Base-by-base conservation (phyloP, 805 yeast genomes). In the Kodamaea lidongshanica region DNA sequence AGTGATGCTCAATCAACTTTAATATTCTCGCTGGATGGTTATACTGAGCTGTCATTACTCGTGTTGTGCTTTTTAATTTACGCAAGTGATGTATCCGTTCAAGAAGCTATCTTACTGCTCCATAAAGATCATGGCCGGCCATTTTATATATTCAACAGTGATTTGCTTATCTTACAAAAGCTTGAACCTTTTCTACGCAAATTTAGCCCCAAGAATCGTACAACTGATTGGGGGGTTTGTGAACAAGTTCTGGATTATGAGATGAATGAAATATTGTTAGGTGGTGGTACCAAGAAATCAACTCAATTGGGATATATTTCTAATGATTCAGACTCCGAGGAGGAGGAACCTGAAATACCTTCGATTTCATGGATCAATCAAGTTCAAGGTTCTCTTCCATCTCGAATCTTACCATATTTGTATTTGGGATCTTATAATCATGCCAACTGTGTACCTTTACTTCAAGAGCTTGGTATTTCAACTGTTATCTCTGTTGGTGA, bases 401-500 rank as follows among this genome's bases (percentile, higher is more conserved):
- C 96, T 0, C 61, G 83, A 30, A 79, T 89, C 4, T 56, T 88
- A 31, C 83, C 89, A 1, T 88, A 88, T 53, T 54, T 89, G 38
- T 89, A 87, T 47, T 61, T 89, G 31, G 97, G 97, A 1, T 79
- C 92, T 3, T 60, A 87, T 32, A 71, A 58, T 27, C 96, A 89
- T 58, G 96, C 96, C 4, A 77, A 76, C 34, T 73, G 77, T 40
- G 67, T 79, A 5, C 71, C 74, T 3, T 54, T 89, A 40, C 59
- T 89, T 32, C 54, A 60, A 16, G 68, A 67, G 33, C 56, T 89
- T 8, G 86, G 84, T 0, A 85, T 89, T 34, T 70, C 67, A 11
- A 73, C 82, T 34, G 69, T 89, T 8, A 77, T 89, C 9, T 79
- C 92, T 2, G 96, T 89, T 7, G 97, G 97, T 2, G 96, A 89